A percentile compares a stretch with the other conserved stretches of the same genome.
Evolutionary conservation across 2,329 filamentous ascomycete genomes (phyloP).

Genomic region (Ophidiomyces ophidiicola): DNA sequence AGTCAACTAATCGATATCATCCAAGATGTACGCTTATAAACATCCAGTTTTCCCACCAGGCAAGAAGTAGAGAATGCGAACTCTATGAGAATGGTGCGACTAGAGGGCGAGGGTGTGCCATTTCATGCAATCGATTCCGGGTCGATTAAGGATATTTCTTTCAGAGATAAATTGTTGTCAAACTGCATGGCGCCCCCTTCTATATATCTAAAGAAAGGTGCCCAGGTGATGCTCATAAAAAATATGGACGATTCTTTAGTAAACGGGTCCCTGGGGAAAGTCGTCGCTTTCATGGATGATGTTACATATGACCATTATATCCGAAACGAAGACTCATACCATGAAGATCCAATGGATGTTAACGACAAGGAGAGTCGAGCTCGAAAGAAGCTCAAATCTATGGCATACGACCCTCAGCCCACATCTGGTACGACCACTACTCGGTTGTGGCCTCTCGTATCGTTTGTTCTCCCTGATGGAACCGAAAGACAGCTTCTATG

Average conservation of each 20-base stretch:
- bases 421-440: slow-evolving; percentile 37
- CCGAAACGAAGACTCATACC: slow-evolving; percentile 46
- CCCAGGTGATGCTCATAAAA: slow-evolving; percentile 99
- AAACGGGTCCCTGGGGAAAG: slow-evolving; percentile 83
- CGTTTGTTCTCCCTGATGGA: slow-evolving; percentile 70
- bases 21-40: background rate
- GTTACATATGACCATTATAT: slow-evolving; percentile 47
- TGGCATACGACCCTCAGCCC: slow-evolving; percentile 39
- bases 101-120: slow-evolving; percentile 54
- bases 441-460: slow-evolving; percentile 66
- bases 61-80: slow-evolving; percentile 84
- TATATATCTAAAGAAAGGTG: slow-evolving; percentile 74
- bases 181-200: slow-evolving; percentile 87
- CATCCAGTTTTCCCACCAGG: slow-evolving; percentile 64
- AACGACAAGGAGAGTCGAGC: slow-evolving; percentile 33
- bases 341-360: slow-evolving; percentile 38
- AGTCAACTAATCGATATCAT: slow-evolving; percentile 17
- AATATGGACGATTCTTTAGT: slow-evolving; percentile 91
- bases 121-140: slow-evolving; percentile 70
- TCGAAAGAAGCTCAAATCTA: slow-evolving; percentile 45
- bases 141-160: slow-evolving; percentile 48
- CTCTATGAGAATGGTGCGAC: slow-evolving; percentile 54
- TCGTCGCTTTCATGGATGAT: slow-evolving; percentile 67
- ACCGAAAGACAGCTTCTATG: slow-evolving; percentile 65
- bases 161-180: slow-evolving; percentile 63